Base-by-base conservation (phyloP, 164 flowering plant genomes). In the Vitis labrusca region DNA sequence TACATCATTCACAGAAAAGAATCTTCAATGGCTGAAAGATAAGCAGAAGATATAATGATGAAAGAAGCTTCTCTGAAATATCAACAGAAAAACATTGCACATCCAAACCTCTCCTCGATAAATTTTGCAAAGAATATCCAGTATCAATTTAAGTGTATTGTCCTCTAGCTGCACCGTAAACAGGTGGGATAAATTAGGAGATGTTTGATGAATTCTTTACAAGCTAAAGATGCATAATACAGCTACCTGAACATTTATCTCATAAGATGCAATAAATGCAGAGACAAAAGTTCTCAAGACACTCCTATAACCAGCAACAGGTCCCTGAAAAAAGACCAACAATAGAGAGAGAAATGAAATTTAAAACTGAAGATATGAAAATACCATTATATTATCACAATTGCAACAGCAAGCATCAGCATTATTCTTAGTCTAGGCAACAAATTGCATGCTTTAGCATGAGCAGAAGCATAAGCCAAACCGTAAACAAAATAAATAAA, bases 231-330 rank as follows among this genome's bases (percentile, higher is more conserved):
- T 51, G 9, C 19, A 56, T 3, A 67, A 48, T 15, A 61, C 56
- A 65, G n/a, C 62, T 86, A 91, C 97, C 96, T 91, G 97, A 76
- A 81, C 79, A 76, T 77, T 88, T 61, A 92, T 88, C 71, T 95
- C 99, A 70, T 91, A 95, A 17, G 96, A 88, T 59, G 99, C 99
- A 84, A 95, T 80, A 75, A 92, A 92, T 65, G 98, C 89, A 74
- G 99, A 89, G 54, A 95, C 70, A 64, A 90, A 88, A 29, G 99
- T 95, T 76, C 97, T 91, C 78, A 92, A 72, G 65, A 95, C 95
- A 81, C 99, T 92, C 57, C 88, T 83, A 74, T 91, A 92, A 63
- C 97, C 98, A 81, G 91, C 81, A 79, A 80, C 64, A 76, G 90
- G 86, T 56, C 89, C 92, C 99, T 95, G 84, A 50, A 77, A 61